Conservation (phyloP, 75 land plant species). For the Isoetes taiwanensis region DNA sequence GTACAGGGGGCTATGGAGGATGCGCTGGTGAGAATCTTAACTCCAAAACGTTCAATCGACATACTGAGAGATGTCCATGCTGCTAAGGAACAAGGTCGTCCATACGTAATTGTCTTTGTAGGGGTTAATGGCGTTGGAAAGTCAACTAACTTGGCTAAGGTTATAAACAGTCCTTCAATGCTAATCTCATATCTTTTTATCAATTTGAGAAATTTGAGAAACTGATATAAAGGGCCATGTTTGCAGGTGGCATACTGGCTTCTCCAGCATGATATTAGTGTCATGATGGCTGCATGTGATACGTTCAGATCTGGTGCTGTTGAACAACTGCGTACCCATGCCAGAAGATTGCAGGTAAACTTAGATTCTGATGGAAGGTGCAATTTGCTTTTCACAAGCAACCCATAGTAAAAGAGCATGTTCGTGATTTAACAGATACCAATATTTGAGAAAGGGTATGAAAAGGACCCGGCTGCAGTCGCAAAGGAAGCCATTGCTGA, state of each 20-base stretch:
- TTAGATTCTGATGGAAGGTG: background rate
- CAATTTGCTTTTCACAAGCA: background rate
- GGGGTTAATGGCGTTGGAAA: constrained; percentile 99
- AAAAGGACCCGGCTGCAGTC: constrained; percentile 95
- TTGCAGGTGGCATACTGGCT: constrained; percentile 96
- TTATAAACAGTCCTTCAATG: constrained; percentile 10
- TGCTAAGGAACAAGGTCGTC: constrained; percentile 92
- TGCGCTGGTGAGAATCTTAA: constrained; percentile 79
- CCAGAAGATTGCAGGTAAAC: constrained; percentile 84
- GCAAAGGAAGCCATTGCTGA: constrained; percentile 96
- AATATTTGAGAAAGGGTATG: constrained; percentile 95
- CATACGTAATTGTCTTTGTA: constrained; percentile 93
- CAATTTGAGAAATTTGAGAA: background rate
- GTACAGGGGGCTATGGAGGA: constrained; percentile 90
- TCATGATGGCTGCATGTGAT: constrained; percentile 99
- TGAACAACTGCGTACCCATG: constrained; percentile 95
- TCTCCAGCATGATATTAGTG: constrained; percentile 69
- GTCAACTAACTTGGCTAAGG: constrained; percentile 99
- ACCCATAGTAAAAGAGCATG: background rate
- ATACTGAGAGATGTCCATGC: constrained; percentile 91
- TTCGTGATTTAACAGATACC: constrained; percentile 56
- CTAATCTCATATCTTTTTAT: background rate
- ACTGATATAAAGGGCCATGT: too few relatives aligned
- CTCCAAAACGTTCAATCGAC: constrained; percentile 94
- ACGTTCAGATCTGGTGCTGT: constrained; percentile 98